Base-by-base conservation (phyloP, 129 eudicot species). In the Centrapalus pauciflorus region DNA sequence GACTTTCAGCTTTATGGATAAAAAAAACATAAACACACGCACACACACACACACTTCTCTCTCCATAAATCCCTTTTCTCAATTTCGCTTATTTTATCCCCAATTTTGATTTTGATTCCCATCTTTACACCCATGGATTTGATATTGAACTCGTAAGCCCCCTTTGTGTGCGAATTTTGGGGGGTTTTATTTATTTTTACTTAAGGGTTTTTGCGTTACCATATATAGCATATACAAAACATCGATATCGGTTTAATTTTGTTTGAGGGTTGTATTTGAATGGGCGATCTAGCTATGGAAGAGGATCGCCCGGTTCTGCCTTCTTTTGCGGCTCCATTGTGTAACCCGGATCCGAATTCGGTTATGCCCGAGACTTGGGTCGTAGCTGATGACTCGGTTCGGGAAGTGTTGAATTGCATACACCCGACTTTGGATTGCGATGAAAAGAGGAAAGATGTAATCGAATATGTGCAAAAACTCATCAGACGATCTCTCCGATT, bases 381-480 rank as follows among this genome's bases (percentile, higher is more conserved):
- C 0, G 55, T 17, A n/a, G 92, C 85, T 19, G 96, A 88, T 54
- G 80, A 78, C 32, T 75, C 78, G 67, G 73, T 77, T 4, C 71
- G 62, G 26, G 81, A 85, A 25, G 89, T 89, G 55, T 41, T 89
- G 61, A 66, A 51, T 50, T 78, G 83, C 55, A 72, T 89, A 8
- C 85, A 82, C 37, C 93, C 93, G 7, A 89, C 93, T 10, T 69
- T 80, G 35, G 96, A 89, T 79, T 61, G 89, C 1, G 83, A 85
- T 43, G 96, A 89, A 77, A 80, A 71, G 62, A 79, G 96, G 65
- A 78, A 72, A 59, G 85, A 89, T 35, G 89, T 89, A 26, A 78
- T 85, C 67, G 96, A 89, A 20, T 79, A 76, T 34, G 72, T 89
- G 51, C 92, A 85, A 77, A 61, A 69, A 16, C 83, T 89, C 7